A percentile compares a stretch with the other conserved stretches of the same genome.
These are phyloP conservation scores for Syzygium oleosum DNA, from an alignment of 345 rosid species.

Conservation along the genomic window DNA sequence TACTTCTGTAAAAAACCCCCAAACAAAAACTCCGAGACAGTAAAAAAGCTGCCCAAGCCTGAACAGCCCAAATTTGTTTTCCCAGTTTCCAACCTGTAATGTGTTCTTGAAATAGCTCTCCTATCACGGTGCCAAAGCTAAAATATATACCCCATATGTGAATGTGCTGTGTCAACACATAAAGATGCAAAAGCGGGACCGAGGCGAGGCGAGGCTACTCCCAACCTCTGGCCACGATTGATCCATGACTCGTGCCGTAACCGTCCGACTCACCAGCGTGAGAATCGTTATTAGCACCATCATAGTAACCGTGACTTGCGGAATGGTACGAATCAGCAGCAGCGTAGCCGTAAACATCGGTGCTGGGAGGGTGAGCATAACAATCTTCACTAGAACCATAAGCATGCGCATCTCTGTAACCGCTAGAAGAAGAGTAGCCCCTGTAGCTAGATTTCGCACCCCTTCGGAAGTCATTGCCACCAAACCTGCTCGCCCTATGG, in stretches of 20 bases:
- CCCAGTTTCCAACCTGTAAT: neutral
- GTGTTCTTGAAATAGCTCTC: neutral
- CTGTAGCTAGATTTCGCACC: conserved; percentile 3
- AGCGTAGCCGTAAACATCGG: neutral
- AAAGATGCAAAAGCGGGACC: neutral
- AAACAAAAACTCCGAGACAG: neutral
- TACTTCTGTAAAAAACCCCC: neutral
- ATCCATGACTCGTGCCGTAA: neutral
- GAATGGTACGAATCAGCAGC: neutral
- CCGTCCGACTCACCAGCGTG: neutral
- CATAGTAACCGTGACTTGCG: neutral
- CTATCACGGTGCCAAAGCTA: neutral
- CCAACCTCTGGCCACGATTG: conserved; percentile 28
- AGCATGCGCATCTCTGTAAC: neutral
- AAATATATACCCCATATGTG: neutral
- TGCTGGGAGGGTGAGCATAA: neutral
- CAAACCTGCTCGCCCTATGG: conserved; percentile 18
- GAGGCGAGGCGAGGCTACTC: conserved; percentile 1
- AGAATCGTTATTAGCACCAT: neutral
- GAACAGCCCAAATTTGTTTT: neutral
- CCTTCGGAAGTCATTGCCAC: conserved; percentile 36
- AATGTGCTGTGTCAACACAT: neutral
- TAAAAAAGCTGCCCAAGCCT: neutral
- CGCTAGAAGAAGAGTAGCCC: neutral
- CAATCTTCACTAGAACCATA: neutral